Base-by-base conservation (phyloP, 2,329 filamentous ascomycete genomes). In the Pseudonectria foliicola region DNA sequence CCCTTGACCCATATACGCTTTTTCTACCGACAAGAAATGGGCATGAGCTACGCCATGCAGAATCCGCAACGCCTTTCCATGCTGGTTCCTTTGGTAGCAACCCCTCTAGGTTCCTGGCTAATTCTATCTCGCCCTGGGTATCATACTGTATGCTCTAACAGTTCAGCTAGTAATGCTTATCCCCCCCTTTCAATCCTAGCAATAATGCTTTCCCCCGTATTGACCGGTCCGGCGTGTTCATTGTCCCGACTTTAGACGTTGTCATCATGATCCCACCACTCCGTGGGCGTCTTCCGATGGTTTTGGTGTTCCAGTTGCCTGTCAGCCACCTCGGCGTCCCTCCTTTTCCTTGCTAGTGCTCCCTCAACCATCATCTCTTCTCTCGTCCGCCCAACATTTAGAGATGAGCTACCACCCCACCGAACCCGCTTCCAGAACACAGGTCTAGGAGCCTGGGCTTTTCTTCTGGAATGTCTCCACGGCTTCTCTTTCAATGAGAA, bases 401-500 rank as follows among this genome's bases (percentile, higher is more conserved):
- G 43, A 21, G 18, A 21, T 8, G 18, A 21, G 8, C 8, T 8
- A 44, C 37, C 2, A 34, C 35, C 27, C 29, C 43, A 15, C 41
- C 48, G n/a, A 10, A 23, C 13, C 23, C 32, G 32, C 18, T 29
- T 37, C 46, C 45, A 49, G 37, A 40, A 42, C 37, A 39, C 24
- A 6, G 44, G 10, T 0, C 45, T 39, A 14, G 43, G 38, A 3
- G 37, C 25, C 12, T 38, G 31, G 1, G 41, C 37, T 10, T 29
- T 33, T 47, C 36, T 35, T 45, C 35, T 15, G 37, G 47, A 28
- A 13, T 54, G 52, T 7, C 46, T 45, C 83, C 83, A 89, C 0
- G 84, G 84, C 53, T 76, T 77, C 56, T 90, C 85, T 29, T 82
- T 71, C 21, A 73, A 63, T 21, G 70, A 73, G 57, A 89, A 89